Percentiles rank a stretch among this genome's conserved stretches.
phyloP scores from a whole-genome alignment of 2,329 filamentous ascomycete genomes.

The Fusarium nodosum region DNA sequence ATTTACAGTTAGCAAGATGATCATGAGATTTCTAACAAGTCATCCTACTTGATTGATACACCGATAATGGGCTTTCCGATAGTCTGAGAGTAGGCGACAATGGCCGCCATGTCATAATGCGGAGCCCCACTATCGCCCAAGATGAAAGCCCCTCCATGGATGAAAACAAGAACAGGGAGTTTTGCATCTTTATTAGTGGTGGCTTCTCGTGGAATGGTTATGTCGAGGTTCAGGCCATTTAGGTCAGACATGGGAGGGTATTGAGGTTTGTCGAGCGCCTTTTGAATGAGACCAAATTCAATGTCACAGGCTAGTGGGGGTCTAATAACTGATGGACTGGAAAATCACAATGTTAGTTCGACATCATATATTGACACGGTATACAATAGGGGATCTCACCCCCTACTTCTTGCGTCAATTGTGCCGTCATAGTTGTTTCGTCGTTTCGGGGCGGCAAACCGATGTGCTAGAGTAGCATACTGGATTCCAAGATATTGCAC shows the following conservation, averaged over 20 bases:
- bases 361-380: fast-evolving
- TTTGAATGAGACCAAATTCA: not conserved
- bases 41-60: not conserved
- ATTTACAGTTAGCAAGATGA: fast-evolving
- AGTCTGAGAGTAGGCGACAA: not conserved
- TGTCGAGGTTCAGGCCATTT: not conserved
- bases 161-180: not conserved
- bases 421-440: not conserved
- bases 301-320: not conserved
- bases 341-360: fast-evolving
- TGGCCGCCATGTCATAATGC: not conserved
- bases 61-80: slow-evolving; percentile 3
- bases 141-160: slow-evolving; percentile 5
- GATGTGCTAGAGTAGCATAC: not conserved
- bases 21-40: fast-evolving
- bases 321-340: not conserved
- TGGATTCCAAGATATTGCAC: not conserved
- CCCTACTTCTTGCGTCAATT: not conserved
- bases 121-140: slow-evolving; percentile 2
- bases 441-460: not conserved
- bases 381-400: not conserved
- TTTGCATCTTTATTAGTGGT: fast-evolving
- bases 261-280: not conserved
- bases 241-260: not conserved
- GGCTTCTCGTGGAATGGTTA: not conserved